These are phyloP conservation scores for Diophrys appendiculata DNA, from an alignment of 73 alveolate species.

Conservation along the genomic window DNA sequence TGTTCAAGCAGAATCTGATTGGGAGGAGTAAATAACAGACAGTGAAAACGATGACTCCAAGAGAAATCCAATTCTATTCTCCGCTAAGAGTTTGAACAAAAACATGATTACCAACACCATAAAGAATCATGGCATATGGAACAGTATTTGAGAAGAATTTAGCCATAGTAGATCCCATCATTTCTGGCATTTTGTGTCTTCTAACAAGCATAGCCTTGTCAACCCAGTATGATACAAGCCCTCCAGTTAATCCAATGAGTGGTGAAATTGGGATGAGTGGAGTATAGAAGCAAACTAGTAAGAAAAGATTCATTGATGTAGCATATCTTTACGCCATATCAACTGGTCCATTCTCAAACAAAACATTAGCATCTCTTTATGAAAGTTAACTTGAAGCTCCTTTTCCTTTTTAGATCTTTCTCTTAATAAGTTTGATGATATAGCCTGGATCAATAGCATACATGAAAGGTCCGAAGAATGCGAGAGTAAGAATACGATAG, in stretches of 20 bases:
- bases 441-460: slow-evolving; percentile 45
- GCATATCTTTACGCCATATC: slow-evolving; percentile 46
- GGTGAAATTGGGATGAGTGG: slow-evolving; percentile 60
- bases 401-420: slow-evolving; percentile 12
- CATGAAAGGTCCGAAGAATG: slow-evolving; percentile 48
- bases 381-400: slow-evolving; percentile 41
- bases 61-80: not conserved
- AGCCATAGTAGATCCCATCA: slow-evolving; percentile 49
- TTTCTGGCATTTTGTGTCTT: slow-evolving; percentile 54
- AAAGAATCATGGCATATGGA: slow-evolving; percentile 24
- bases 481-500: slow-evolving; percentile 19
- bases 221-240: slow-evolving; percentile 43
- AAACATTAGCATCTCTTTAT: not conserved
- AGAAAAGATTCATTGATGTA: slow-evolving; percentile 22
- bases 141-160: slow-evolving; percentile 37
- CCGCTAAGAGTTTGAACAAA: not conserved
- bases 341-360: slow-evolving; percentile 10
- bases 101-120: not conserved
- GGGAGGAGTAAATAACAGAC: not conserved
- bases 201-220: slow-evolving; percentile 51
- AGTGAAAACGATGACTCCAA: not conserved
- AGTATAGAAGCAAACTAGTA: slow-evolving; percentile 50
- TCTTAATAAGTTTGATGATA: slow-evolving; percentile 18
- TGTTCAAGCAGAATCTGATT: not conserved
- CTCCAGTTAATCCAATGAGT: slow-evolving; percentile 44